A percentile compares a stretch with the other conserved stretches of the same genome.
These are phyloP conservation scores for Plasmodium gaboni DNA, from an alignment of 169 alveolate genomes.

Conservation along the genomic window DNA sequence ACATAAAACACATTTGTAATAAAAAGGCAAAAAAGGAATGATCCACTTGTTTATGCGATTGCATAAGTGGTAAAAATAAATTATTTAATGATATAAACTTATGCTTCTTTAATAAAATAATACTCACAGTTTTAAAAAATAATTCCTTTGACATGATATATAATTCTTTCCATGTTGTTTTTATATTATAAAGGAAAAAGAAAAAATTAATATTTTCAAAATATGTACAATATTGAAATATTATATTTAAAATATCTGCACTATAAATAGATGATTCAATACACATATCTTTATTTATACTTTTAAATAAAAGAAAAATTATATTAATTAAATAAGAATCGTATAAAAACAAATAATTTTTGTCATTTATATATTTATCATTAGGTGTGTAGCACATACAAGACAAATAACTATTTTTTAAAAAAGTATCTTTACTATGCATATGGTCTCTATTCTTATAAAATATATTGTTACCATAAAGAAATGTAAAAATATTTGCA, in stretches of 20 bases:
- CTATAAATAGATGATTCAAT: constrained; percentile 70
- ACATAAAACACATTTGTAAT: constrained; percentile 48
- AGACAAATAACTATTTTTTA: constrained; percentile 24
- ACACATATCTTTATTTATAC: constrained; percentile 72
- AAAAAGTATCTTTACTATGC: background rate
- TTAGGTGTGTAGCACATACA: constrained; percentile 40
- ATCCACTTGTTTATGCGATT: constrained; percentile 73
- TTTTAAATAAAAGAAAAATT: constrained; percentile 53
- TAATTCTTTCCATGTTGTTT: constrained; percentile 76
- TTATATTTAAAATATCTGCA: constrained; percentile 46
- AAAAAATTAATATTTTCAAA: constrained; percentile 69
- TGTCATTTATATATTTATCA: constrained; percentile 7
- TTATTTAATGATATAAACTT: constrained; percentile 43
- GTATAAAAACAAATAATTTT: constrained; percentile 32
- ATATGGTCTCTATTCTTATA: no score
- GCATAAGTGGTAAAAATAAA: constrained; percentile 28
- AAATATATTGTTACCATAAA: no score
- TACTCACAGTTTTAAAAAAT: constrained; percentile 68
- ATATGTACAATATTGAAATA: constrained; percentile 45
- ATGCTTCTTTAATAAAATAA: constrained; percentile 33
- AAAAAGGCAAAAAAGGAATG: constrained; percentile 66
- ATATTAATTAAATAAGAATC: constrained; percentile 66
- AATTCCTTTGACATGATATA: constrained; percentile 63
- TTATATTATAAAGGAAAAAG: constrained; percentile 65
- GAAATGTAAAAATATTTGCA: no score